phyloP scores from a whole-genome alignment of 2,329 filamentous ascomycete genomes.

The Ophiostoma montium region DNA sequence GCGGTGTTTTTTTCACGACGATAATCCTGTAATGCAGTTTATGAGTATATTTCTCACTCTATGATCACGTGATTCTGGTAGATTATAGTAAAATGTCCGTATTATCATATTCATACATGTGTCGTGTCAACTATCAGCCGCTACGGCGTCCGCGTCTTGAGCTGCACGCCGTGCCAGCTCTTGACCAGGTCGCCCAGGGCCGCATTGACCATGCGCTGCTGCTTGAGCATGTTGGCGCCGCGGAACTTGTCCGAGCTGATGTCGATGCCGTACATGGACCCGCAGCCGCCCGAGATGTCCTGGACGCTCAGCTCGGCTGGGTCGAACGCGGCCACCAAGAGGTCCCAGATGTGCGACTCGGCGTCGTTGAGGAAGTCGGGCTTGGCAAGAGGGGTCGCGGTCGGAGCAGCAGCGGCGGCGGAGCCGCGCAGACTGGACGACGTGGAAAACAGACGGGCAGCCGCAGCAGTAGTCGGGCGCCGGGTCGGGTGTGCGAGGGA shows the following conservation, averaged over 20 bases:
- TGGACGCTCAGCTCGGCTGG: constrained; percentile 48
- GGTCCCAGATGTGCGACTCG: constrained; percentile 45
- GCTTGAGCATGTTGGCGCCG: constrained; percentile 60
- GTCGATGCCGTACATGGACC: constrained; percentile 77
- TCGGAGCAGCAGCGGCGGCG: not conserved
- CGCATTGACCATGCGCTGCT: constrained; percentile 68
- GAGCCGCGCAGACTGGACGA: not conserved
- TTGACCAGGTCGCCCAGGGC: constrained; percentile 63
- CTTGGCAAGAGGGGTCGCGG: constrained; percentile 20
- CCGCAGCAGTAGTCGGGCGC: not conserved
- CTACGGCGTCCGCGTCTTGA: constrained; percentile 50
- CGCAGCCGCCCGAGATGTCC: constrained; percentile 73
- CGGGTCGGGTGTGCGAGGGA: not conserved
- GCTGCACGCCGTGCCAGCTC: constrained; percentile 69
- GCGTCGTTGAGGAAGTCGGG: constrained; percentile 38
- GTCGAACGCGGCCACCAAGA: constrained; percentile 33
- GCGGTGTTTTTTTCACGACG: no score
- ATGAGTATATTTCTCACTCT: no score
- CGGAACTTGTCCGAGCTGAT: constrained; percentile 58
- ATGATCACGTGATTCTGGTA: no score
- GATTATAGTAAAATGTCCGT: no score
- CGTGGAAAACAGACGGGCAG: not conserved
- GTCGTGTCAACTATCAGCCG: no score
- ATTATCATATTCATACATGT: no score
- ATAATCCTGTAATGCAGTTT: no score